These are phyloP conservation scores for Pichia deserticola DNA, from an alignment of 805 yeast species.

Conservation along the genomic window DNA sequence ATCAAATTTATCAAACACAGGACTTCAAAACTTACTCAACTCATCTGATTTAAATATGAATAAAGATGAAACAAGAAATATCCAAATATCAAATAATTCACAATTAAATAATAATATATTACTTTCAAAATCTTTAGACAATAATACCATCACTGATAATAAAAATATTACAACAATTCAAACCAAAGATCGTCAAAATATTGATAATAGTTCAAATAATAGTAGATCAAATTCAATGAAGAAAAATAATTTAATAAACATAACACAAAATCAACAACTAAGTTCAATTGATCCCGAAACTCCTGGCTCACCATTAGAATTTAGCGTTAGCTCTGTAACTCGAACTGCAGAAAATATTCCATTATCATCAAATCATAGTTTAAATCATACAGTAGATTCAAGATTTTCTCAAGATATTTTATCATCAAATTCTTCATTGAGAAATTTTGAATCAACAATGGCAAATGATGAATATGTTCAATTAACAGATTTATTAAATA, in stretches of 20 bases:
- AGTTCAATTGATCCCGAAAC: conserved; percentile 1
- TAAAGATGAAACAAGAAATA: not conserved
- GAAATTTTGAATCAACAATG: conserved; percentile 26
- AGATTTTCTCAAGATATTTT: conserved; percentile 2
- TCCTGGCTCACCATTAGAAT: conserved; percentile 11
- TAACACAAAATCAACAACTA: not conserved
- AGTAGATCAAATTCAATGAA: too few species aligned
- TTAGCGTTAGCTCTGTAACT: conserved; percentile 8
- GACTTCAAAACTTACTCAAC: conserved; percentile 3
- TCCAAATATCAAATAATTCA: not conserved
- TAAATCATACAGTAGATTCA: not conserved
- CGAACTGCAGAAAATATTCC: not conserved
- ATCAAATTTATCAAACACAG: conserved; percentile 2
- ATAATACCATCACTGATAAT: too few species aligned
- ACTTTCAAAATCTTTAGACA: too few species aligned
- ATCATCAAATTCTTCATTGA: conserved; percentile 14
- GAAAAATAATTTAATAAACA: not conserved
- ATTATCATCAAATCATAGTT: not conserved
- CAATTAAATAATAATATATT: too few species aligned
- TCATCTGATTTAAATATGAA: not conserved
- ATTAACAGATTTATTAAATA: conserved; percentile 31
- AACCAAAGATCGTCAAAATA: too few species aligned
- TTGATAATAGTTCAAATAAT: too few species aligned
- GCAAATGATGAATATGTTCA: conserved; percentile 31
- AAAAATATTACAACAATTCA: too few species aligned